A percentile compares a stretch with the other conserved stretches of the same genome.
phyloP scores from a whole-genome alignment of 1,284 basidiomycete species.

The Termitomyces sp. region DNA sequence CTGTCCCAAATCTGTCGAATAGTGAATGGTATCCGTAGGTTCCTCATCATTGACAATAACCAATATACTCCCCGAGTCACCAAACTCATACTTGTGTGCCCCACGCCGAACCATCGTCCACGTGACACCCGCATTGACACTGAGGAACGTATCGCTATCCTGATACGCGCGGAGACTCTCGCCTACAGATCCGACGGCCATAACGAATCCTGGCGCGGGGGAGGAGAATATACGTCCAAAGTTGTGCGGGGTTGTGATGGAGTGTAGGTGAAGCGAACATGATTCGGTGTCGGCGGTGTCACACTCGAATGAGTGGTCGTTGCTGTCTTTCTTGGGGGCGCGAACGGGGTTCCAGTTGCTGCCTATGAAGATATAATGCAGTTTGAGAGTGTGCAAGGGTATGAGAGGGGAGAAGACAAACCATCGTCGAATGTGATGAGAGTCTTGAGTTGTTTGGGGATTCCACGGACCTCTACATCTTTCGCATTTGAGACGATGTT shows the following conservation, averaged over 20 bases:
- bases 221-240: conserved; percentile 92
- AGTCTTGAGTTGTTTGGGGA: conserved; percentile 66
- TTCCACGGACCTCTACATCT: conserved; percentile 67
- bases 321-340: conserved; percentile 58
- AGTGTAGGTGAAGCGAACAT: conserved; percentile 89
- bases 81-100: conserved; percentile 95
- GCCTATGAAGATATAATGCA: conserved; percentile 24
- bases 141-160: conserved; percentile 91
- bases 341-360: conserved; percentile 73
- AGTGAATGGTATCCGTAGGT: conserved; percentile 66
- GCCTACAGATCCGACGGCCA: conserved; percentile 92
- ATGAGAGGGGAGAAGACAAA: conserved; percentile 4
- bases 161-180: conserved; percentile 70
- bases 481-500: conserved; percentile 83
- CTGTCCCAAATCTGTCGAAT: conserved; percentile 82
- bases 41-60: conserved; percentile 88
- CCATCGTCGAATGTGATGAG: conserved; percentile 91
- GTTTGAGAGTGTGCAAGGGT: background rate
- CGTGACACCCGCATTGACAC: conserved; percentile 81
- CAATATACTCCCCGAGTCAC: conserved; percentile 83
- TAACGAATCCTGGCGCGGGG: conserved; percentile 88
- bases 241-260: conserved; percentile 88
- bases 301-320: conserved; percentile 63
- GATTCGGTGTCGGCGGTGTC: conserved; percentile 48
- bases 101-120: conserved; percentile 79